A percentile compares a stretch with the other conserved stretches of the same genome.
Conservation (phyloP, 768 basidiomycete genomes). For the Albatrellus ellisii region DNA sequence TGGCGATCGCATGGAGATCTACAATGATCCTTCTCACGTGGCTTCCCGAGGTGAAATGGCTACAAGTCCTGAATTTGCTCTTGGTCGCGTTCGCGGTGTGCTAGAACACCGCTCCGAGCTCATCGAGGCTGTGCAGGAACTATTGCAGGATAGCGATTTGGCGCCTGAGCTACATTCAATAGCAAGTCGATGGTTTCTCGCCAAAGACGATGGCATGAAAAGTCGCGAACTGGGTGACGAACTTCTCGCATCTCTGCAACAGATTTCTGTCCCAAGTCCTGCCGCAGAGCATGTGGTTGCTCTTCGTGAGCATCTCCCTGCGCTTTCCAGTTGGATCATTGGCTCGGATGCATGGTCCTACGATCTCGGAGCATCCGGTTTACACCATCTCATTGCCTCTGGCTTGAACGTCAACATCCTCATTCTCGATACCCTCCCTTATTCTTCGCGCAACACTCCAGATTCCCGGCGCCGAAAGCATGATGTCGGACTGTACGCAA, state of each 20-base stretch:
- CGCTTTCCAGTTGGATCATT: constrained; percentile 87
- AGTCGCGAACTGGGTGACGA: constrained; percentile 45
- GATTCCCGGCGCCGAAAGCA: constrained; percentile 79
- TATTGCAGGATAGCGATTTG: constrained; percentile 41
- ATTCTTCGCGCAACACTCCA: constrained; percentile 57
- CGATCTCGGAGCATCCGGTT: constrained; percentile 88
- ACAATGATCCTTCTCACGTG: constrained; percentile 72
- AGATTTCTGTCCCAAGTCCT: constrained; percentile 24
- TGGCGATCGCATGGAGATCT: constrained; percentile 62
- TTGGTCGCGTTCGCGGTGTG: constrained; percentile 81
- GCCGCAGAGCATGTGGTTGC: constrained; percentile 44
- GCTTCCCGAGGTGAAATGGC: constrained; percentile 57
- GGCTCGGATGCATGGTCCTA: constrained; percentile 98
- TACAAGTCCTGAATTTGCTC: constrained; percentile 89
- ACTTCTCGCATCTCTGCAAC: constrained; percentile 38
- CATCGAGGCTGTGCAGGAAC: constrained; percentile 43
- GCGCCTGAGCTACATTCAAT: constrained; percentile 50
- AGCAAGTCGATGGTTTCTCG: constrained; percentile 69
- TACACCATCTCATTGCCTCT: constrained; percentile 90
- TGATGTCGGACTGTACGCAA: constrained; percentile 94
- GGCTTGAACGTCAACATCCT: constrained; percentile 90
- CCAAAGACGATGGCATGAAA: constrained; percentile 56
- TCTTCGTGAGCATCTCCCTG: constrained; percentile 47
- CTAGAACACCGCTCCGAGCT: constrained; percentile 65
- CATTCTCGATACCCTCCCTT: constrained; percentile 86